Conservation (phyloP, 2,329 filamentous ascomycete genomes). For the Xylariaceae sp. region DNA sequence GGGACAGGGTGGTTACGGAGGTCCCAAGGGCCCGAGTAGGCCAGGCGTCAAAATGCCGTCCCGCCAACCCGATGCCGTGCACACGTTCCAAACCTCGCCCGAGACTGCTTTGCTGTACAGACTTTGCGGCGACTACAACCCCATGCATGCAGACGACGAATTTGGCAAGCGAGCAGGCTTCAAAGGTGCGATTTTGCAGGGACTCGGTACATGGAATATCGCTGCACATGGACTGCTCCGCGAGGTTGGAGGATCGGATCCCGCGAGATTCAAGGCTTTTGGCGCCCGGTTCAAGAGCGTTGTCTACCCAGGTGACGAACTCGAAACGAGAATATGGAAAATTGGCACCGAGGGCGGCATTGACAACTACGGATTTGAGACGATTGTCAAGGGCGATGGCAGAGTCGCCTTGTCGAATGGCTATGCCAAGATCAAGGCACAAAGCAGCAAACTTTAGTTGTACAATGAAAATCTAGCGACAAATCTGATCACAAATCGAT, state of each 20-base stretch:
- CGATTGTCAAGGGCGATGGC: constrained; percentile 30
- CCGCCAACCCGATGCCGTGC: constrained; percentile 35
- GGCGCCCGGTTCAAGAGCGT: constrained; percentile 44
- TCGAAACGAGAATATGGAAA: constrained; percentile 43
- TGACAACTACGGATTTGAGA: constrained; percentile 40
- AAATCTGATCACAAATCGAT: too few species aligned
- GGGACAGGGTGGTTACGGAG: constrained; percentile 44
- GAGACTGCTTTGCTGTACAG: constrained; percentile 42
- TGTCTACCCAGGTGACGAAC: constrained; percentile 45
- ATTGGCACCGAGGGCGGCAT: constrained; percentile 31
- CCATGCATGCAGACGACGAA: constrained; percentile 25
- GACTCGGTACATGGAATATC: constrained; percentile 47
- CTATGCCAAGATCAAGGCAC: constrained; percentile 30
- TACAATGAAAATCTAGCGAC: not conserved
- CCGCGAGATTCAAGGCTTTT: constrained; percentile 40
- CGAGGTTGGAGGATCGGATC: constrained; percentile 39
- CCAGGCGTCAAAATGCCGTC: constrained; percentile 31
- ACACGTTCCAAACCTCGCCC: constrained; percentile 37
- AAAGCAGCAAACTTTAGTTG: constrained; percentile 27
- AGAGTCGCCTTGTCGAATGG: constrained; percentile 38
- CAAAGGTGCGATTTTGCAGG: constrained; percentile 45
- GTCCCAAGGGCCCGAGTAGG: constrained; percentile 39
- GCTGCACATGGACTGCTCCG: constrained; percentile 42
- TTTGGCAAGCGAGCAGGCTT: constrained; percentile 36
- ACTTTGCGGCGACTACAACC: constrained; percentile 49